phyloP scores from a whole-genome alignment of 2,329 filamentous ascomycete species.

The Beauveria asiatica region DNA sequence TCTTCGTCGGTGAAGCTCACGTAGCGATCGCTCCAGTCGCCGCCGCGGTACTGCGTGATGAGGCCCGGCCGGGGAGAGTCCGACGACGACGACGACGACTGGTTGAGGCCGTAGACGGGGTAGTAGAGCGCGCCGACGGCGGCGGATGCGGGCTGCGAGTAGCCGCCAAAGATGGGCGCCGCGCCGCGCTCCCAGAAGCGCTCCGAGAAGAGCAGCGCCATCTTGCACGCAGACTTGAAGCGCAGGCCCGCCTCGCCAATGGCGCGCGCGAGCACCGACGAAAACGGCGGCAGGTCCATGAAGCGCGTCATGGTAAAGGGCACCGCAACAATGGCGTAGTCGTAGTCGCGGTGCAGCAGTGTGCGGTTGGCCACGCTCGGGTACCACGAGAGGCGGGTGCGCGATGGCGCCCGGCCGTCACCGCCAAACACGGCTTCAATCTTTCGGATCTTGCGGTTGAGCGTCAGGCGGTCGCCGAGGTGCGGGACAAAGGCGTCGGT shows the following conservation, averaged over 20 bases:
- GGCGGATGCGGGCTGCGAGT: slow-evolving; percentile 21
- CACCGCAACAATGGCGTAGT: slow-evolving; percentile 25
- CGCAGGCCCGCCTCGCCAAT: slow-evolving; percentile 21
- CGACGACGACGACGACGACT: slow-evolving; percentile 12
- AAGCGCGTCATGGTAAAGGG: slow-evolving; percentile 26
- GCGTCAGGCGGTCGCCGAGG: slow-evolving; percentile 17
- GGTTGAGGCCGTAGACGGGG: slow-evolving; percentile 27
- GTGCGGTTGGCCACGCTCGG: slow-evolving; percentile 4
- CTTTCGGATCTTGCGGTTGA: slow-evolving; percentile 18
- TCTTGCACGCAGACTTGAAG: slow-evolving; percentile 25
- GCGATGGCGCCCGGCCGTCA: background rate
- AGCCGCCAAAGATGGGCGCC: slow-evolving; percentile 24
- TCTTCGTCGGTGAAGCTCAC: slow-evolving; percentile 18
- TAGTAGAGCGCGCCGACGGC: slow-evolving; percentile 27
- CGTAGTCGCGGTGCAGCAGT: slow-evolving; percentile 20
- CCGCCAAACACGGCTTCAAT: background rate
- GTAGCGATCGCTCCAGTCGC: slow-evolving; percentile 24
- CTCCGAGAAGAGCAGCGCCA: slow-evolving; percentile 22
- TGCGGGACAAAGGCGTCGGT: slow-evolving; percentile 23
- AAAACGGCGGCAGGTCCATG: slow-evolving; percentile 23
- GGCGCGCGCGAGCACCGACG: slow-evolving; percentile 16
- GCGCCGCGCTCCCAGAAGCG: slow-evolving; percentile 26
- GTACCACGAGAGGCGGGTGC: slow-evolving; percentile 5
- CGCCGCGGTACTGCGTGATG: slow-evolving; percentile 23
- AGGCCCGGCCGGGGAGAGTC: slow-evolving; percentile 21